Conservation (phyloP, 371 early-diverging fungal species). For the Synchytrium microbalum region DNA sequence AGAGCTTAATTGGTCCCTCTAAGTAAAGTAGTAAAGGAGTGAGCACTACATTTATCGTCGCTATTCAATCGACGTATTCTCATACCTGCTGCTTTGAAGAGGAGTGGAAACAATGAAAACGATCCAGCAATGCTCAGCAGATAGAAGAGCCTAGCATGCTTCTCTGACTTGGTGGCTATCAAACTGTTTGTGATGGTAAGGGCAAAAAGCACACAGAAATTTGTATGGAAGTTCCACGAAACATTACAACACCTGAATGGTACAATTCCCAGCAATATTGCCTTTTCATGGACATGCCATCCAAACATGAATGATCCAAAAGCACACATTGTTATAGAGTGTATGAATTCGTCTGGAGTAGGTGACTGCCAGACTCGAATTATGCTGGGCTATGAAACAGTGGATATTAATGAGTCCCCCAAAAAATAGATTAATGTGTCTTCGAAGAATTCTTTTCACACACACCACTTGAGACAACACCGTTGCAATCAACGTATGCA, state of each 20-base stretch:
- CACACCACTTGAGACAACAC: slow-evolving; percentile 60
- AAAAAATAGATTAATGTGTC: neutral
- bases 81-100: slow-evolving; percentile 67
- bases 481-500: slow-evolving; percentile 69
- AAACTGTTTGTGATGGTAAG: slow-evolving; percentile 14
- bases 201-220: slow-evolving; percentile 7
- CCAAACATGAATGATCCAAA: slow-evolving; percentile 88
- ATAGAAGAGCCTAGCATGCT: slow-evolving; percentile 41
- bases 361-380: slow-evolving; percentile 55
- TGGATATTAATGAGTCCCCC: neutral
- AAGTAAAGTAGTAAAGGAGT: neutral
- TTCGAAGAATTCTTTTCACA: neutral
- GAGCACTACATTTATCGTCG: slow-evolving; percentile 2
- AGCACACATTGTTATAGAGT: slow-evolving; percentile 66
- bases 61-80: neutral
- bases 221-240: slow-evolving; percentile 15
- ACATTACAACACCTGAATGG: slow-evolving; percentile 57
- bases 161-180: slow-evolving; percentile 12
- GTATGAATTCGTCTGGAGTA: slow-evolving; percentile 60
- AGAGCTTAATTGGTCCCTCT: neutral
- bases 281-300: slow-evolving; percentile 98
- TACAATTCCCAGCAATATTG: slow-evolving; percentile 74
- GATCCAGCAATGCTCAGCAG: slow-evolving; percentile 66
- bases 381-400: slow-evolving; percentile 20
- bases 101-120: slow-evolving; percentile 76